Evolutionary conservation across 1,139 yeast species (phyloP).

Genomic region (Fermentozyma sake): DNA sequence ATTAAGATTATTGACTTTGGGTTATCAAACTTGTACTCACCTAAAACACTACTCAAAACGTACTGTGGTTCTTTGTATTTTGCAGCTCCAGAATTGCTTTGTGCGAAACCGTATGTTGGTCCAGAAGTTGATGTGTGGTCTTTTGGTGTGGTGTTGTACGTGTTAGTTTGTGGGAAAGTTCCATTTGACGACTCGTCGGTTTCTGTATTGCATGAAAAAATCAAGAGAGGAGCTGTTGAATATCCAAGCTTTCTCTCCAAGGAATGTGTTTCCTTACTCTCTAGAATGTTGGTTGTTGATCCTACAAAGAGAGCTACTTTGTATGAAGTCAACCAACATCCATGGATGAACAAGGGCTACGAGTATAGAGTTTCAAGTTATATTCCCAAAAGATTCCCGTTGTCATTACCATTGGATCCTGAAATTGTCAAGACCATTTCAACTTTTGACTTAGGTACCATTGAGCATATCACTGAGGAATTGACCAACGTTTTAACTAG

Average conservation of each 20-base stretch:
- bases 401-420: conserved; percentile 68
- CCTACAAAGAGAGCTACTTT: conserved; percentile 77
- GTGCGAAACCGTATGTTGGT: conserved; percentile 89
- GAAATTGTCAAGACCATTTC: conserved; percentile 72
- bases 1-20: conserved; percentile 96
- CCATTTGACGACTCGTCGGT: conserved; percentile 97
- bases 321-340: conserved; percentile 77
- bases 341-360: conserved; percentile 92
- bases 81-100: conserved; percentile 95
- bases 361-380: conserved; percentile 69
- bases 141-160: conserved; percentile 93
- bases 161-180: conserved; percentile 93
- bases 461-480: conserved; percentile 52
- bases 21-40: conserved; percentile 78
- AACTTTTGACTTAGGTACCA: conserved; percentile 72
- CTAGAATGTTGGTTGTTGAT: conserved; percentile 89
- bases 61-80: conserved; percentile 96
- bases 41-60: conserved; percentile 72
- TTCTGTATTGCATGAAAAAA: conserved; percentile 88
- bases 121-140: conserved; percentile 99
- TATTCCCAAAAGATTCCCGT: conserved; percentile 73
- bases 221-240: conserved; percentile 87
- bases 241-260: conserved; percentile 80
- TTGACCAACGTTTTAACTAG: conserved; percentile 59
- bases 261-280: conserved; percentile 78